Evolutionary conservation across 2,329 filamentous ascomycete genomes (phyloP), one percentile per base, ranked within the genome.

Genomic region (Aspergillus caelatus): DNA sequence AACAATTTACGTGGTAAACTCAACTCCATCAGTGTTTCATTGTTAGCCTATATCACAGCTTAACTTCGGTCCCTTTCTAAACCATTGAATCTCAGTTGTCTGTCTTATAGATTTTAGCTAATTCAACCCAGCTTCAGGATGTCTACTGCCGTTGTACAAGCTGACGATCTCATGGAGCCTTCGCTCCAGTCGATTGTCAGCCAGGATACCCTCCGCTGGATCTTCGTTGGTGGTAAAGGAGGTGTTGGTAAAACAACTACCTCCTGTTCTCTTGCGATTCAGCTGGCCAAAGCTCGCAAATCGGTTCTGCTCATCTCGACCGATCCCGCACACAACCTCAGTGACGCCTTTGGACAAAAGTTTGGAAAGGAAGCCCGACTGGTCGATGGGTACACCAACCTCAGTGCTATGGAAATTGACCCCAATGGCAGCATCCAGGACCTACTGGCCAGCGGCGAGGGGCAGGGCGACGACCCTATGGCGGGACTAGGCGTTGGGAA

Each of bases 241-340:
- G 95, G 95, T 77, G 95, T 99, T 53, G 95, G 95, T 79, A 99
- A 99, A 85, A 99, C 95, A 32, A 99, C 95, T n/a, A 99, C 95
- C 19, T 98, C 94, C 9, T 99, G 95, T 82, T 97, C 94, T 11
- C 91, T 99, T 68, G 95, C 95, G 68, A 98, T 99, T 77, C 95
- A 99, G 82, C 92, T 99, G 69, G 93, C 95, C 73, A 93, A 91
- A 80, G 93, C 93, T 72, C 93, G 95, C 81, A 94, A 94, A 81
- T 96, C 92, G 66, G 95, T 99, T 65, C 88, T 99, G 63, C 90
- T 99, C 78, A 99, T 99, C 82, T 97, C 94, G 45, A 99, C 95
- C 73, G 95, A 99, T 80, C 95, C 95, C 59, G 95, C 95, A 58
- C 95, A 99, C 86, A 99, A 99, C 82, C 86, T 99, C 67, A 95